phyloP scores from a whole-genome alignment of 2,329 filamentous ascomycete species.

The Ilyonectria sp. region DNA sequence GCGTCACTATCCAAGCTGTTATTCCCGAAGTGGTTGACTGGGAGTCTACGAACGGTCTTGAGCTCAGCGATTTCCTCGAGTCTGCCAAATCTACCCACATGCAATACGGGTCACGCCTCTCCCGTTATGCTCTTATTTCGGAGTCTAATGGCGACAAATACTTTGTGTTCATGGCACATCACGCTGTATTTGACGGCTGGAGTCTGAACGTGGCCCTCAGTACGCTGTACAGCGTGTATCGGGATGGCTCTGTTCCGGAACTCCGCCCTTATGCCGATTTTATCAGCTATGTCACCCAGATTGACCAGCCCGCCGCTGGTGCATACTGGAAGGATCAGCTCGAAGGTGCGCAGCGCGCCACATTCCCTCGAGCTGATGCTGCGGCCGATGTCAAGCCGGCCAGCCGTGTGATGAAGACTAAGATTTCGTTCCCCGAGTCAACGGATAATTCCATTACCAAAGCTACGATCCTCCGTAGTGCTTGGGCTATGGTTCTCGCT shows the following conservation, averaged over 20 bases:
- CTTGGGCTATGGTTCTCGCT: constrained; percentile 65
- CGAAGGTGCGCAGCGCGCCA: constrained; percentile 11
- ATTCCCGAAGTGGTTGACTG: background rate
- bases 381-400: background rate
- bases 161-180: constrained; percentile 38
- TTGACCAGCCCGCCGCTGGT: background rate
- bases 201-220: constrained; percentile 23
- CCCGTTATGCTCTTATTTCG: constrained; percentile 6
- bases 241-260: background rate
- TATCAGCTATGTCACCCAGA: background rate
- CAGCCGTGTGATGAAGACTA: constrained; percentile 63
- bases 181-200: constrained; percentile 46
- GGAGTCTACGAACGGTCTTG: background rate
- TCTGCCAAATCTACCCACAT: background rate
- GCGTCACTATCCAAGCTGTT: constrained; percentile 5
- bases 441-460: constrained; percentile 20
- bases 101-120: constrained; percentile 13
- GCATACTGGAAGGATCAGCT: constrained; percentile 17
- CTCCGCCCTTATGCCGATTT: constrained; percentile 2
- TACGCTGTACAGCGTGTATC: background rate
- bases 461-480: constrained; percentile 52
- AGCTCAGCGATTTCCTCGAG: constrained; percentile 1
- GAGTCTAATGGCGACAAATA: background rate
- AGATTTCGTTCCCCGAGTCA: constrained; percentile 56
- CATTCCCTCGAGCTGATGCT: constrained; percentile 6